Evolutionary conservation across 2,329 filamentous ascomycete species (phyloP), one percentile per base, ranked within the genome.

Genomic region (Blastomyces silverae): DNA sequence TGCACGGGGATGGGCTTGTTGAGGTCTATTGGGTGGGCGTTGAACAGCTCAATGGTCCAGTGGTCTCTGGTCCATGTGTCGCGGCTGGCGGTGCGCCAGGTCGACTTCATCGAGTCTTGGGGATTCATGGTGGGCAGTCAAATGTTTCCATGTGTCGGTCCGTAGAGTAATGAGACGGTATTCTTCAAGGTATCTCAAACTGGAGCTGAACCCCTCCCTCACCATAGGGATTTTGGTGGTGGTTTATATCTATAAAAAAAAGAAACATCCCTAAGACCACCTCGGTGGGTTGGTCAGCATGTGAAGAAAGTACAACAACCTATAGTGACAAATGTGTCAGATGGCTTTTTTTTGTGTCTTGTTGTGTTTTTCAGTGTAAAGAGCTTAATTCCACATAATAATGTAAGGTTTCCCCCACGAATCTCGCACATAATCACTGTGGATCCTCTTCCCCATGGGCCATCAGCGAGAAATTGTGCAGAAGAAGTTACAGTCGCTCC

Each of bases 81-180:
- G 31, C 65, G 69, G 66, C 74, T 72, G 28, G 63, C 65, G 6
- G 48, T 53, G 4, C 73, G 73, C 77, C 77, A 79, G 8, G 77
- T 78, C 4, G 77, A 77, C 70, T 78, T 78, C 72, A 79, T 79
- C 11, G 76, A 77, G 68, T 79, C 76, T 59, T 73, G 75, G 1
- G 71, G 70, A 22, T 68, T 70, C 42, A 46, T 46, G 42, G 42
- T 37, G 31, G 56, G 56, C 34, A 59, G 56, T 55, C 52, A 55
- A 31, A 55, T 55, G 52, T 55, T 55, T 25, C 20, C 52, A 55
- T 55, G 28, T 22, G 42, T 20, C 42, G 42, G 42, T 46, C 42
- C 42, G 42, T 46, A 46, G 17, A 46, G 20, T 11, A 46, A 46
- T 2, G 15, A 46, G 42, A 46, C 17, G 42, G 42, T 20, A 46